Conservation (phyloP, 163 green algal genomes). For the Scenedesmus sp. region DNA sequence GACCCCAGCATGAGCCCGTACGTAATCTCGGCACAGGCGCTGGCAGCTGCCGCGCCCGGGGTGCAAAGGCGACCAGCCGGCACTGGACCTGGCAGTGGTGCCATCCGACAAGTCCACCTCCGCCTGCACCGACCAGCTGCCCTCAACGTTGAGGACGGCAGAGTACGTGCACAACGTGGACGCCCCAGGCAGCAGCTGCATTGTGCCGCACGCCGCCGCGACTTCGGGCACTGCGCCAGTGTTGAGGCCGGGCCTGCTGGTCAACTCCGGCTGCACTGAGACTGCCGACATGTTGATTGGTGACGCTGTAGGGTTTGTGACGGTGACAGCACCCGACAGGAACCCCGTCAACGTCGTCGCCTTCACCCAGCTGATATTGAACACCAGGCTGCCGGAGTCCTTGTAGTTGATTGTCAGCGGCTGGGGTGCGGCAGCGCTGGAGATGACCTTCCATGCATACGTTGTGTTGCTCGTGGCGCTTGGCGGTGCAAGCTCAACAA, state of each 20-base stretch:
- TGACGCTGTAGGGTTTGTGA: slow-evolving; percentile 32
- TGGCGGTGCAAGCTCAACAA: background rate
- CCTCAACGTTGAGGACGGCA: background rate
- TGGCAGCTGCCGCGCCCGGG: background rate
- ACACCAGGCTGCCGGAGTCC: background rate
- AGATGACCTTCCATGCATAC: background rate
- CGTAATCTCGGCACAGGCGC: slow-evolving; percentile 8
- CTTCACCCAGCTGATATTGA: slow-evolving; percentile 40
- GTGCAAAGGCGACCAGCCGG: background rate
- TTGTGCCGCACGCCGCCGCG: background rate
- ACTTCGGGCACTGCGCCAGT: slow-evolving; percentile 7
- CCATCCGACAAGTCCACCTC: background rate
- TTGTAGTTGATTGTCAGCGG: background rate
- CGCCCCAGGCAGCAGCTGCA: background rate
- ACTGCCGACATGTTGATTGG: background rate
- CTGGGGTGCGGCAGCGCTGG: background rate
- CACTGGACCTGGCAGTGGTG: background rate
- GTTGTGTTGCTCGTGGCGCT: background rate
- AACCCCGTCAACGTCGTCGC: background rate
- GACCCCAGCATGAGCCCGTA: background rate
- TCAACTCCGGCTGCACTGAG: background rate
- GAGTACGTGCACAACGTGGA: slow-evolving; percentile 20
- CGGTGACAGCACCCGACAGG: background rate
- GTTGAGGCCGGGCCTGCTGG: background rate
- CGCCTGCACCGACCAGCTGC: background rate